These are phyloP conservation scores for Fraxinus ornus DNA, from an alignment of 305 asterid species.

Conservation along the genomic window DNA sequence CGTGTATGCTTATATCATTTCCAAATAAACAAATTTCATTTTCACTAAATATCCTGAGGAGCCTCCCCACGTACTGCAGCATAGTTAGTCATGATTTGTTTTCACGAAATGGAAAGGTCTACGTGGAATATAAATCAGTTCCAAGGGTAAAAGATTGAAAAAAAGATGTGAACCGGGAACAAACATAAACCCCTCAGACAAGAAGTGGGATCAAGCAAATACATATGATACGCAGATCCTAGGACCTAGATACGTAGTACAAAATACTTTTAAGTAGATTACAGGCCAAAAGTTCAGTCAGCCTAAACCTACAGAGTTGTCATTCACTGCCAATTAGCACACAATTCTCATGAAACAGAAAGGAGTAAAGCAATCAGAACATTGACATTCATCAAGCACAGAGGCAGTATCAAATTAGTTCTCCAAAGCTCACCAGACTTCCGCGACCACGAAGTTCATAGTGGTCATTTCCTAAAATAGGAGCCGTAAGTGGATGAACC, in stretches of 20 bases:
- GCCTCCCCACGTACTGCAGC: not conserved
- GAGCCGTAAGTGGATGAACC: constrained; percentile 80
- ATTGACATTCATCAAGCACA: not conserved
- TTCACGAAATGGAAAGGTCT: not conserved
- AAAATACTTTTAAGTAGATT: not conserved
- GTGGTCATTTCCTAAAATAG: constrained; percentile 88
- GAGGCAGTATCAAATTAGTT: constrained; percentile 12
- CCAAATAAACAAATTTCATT: not conserved
- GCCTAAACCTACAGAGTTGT: not conserved
- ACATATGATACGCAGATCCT: not conserved
- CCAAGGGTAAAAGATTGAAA: not conserved
- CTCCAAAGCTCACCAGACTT: constrained; percentile 54
- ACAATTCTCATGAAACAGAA: not conserved
- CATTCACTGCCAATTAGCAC: not conserved
- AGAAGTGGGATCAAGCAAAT: not conserved
- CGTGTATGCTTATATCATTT: not conserved
- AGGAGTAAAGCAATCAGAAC: not conserved
- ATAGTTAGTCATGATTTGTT: not conserved
- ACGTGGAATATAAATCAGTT: not conserved
- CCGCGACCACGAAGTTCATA: constrained; percentile 77
- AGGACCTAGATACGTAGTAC: not conserved
- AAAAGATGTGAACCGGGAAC: not conserved
- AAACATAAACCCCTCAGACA: not conserved
- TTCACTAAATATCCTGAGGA: not conserved
- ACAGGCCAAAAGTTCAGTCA: constrained; percentile 1